A percentile compares a stretch with the other conserved stretches of the same genome.
These are phyloP conservation scores for Tolypocladium capitatum DNA, from an alignment of 2,329 filamentous ascomycete genomes.

Conservation along the genomic window DNA sequence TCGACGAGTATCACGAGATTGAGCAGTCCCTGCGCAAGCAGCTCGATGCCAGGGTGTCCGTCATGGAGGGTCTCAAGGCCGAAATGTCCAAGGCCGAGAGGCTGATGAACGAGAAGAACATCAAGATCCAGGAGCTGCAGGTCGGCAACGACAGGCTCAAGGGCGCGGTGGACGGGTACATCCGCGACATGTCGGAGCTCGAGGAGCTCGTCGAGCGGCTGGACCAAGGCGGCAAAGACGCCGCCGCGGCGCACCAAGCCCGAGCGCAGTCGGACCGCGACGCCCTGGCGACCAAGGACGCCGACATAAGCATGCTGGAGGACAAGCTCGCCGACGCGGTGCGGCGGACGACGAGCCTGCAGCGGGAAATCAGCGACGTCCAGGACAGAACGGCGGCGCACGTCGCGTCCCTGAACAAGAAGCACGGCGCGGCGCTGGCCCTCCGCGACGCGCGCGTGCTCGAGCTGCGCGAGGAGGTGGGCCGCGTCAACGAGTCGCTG, in stretches of 20 bases:
- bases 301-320: conserved; percentile 29
- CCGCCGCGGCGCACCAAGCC: conserved; percentile 16
- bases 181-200: conserved; percentile 38
- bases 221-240: conserved; percentile 24
- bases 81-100: conserved; percentile 24
- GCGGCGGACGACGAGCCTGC: conserved; percentile 23
- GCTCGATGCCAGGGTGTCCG: conserved; percentile 36
- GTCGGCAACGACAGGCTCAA: conserved; percentile 35
- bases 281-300: conserved; percentile 22
- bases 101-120: conserved; percentile 23
- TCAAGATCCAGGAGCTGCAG: conserved; percentile 32
- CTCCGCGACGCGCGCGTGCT: conserved; percentile 35
- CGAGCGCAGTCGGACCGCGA: conserved; percentile 20
- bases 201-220: conserved; percentile 36
- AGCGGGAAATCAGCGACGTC: conserved; percentile 22
- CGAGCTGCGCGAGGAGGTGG: conserved; percentile 36
- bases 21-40: conserved; percentile 44
- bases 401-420: conserved; percentile 21
- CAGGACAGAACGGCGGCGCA: conserved; percentile 20
- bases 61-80: conserved; percentile 32
- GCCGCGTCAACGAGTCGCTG: conserved; percentile 30
- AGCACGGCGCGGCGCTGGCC: conserved; percentile 34
- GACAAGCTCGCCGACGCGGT: conserved; percentile 27
- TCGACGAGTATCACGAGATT: conserved; percentile 47
- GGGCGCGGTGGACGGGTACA: conserved; percentile 37